Base-by-base conservation (phyloP, 2,329 filamentous ascomycete genomes). In the Tolypocladium inflatum region DNA sequence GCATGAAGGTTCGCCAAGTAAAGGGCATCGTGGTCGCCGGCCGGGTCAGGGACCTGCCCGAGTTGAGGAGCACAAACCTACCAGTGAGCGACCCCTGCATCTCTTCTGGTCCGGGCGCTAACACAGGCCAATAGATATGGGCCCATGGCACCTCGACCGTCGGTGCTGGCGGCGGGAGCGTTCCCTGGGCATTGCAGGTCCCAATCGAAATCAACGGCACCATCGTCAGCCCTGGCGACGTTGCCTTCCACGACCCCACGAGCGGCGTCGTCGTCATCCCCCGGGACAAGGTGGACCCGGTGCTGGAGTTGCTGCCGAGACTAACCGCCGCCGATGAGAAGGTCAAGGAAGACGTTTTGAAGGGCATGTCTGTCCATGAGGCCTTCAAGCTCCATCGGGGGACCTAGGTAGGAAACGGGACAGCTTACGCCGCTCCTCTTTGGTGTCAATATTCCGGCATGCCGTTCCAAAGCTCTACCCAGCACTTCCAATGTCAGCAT, bases 191-290 rank as follows among this genome's bases (percentile, higher is more conserved):
- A 2, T 71, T 78, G 33, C 72, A 80, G 63, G 73, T 78, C 19
- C 70, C 76, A 37, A 63, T 80, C 21, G 63, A 73, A 21, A 71
- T 80, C 52, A 71, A 76, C 51, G 77, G 75, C 45, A 73, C 75
- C 48, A 59, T 70, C 41, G 68, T 80, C 54, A 68, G 63, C 21
- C 77, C 73, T 69, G 86, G 87, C 9, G 89, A 91, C 69, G 78
- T 91, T 42, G 77, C 89, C 52, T 85, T 90, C 70, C 81, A 83
- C 58, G 89, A 91, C 68, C 79, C 83, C 5, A 73, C 76, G n/a
- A 88, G 90, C 62, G 88, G 86, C 0, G 81, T 88, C 1, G 87
- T 89, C 15, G 78, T 83, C 35, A 87, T 91, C 58, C 88, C 88
- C 1, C 73, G 75, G 54, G 78, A 78, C 39, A 81, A 83, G 64